Evolutionary conservation across 2,329 filamentous ascomycete species (phyloP).

Genomic region (Drechslerella stenobrocha): DNA sequence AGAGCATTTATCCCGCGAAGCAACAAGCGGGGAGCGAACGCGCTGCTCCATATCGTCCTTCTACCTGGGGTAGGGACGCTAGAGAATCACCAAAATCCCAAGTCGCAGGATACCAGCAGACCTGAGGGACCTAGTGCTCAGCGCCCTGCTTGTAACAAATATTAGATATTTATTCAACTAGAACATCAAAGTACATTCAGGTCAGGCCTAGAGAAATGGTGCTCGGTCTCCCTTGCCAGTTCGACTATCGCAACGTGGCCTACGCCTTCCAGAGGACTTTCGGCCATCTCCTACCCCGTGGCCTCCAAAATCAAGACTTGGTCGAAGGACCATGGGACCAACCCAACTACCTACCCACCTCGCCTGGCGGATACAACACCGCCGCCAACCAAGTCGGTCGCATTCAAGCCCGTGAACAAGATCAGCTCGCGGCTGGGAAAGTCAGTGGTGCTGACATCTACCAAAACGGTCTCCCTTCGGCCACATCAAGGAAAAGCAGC

Average conservation of each 20-base stretch:
- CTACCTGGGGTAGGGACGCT: not conserved
- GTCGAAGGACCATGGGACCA: constrained; percentile 8
- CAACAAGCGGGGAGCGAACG: not conserved
- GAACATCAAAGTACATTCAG: no score
- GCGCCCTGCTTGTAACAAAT: no score
- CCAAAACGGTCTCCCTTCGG: not conserved
- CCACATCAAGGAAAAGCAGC: not conserved
- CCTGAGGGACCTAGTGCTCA: no score
- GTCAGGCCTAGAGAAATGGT: constrained; percentile 17
- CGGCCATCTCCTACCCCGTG: constrained; percentile 30
- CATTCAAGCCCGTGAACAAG: constrained; percentile 24
- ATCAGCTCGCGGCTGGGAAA: constrained; percentile 7
- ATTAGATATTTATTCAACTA: no score
- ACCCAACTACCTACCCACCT: constrained; percentile 10
- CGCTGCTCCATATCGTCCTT: not conserved
- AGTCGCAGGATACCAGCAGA: no score
- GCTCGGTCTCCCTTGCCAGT: constrained; percentile 32
- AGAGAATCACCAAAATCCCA: not conserved
- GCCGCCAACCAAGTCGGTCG: constrained; percentile 9
- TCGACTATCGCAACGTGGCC: constrained; percentile 33
- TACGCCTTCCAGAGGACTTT: constrained; percentile 34
- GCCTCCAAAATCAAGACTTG: constrained; percentile 18
- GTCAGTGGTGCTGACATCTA: constrained; percentile 24
- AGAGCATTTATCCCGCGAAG: not conserved
- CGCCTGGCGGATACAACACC: constrained; percentile 24